These are phyloP conservation scores for Blastobotrys mokoenaii DNA, from an alignment of 805 yeast genomes.

Conservation along the genomic window DNA sequence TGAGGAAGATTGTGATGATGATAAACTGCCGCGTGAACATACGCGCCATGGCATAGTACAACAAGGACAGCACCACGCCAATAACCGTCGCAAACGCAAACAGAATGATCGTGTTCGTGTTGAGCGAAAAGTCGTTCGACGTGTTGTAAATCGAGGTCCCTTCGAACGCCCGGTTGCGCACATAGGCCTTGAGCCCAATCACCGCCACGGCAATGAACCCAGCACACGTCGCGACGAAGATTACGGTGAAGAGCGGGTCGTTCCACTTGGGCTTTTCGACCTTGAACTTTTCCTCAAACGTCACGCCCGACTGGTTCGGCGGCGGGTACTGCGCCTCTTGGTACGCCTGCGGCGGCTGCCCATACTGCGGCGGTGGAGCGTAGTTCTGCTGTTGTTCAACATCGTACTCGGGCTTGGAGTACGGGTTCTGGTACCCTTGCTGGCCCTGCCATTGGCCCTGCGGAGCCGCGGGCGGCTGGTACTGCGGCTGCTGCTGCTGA, in stretches of 20 bases:
- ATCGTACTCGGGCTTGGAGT: not conserved
- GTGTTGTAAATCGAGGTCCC: conserved; percentile 57
- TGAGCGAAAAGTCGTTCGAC: conserved; percentile 49
- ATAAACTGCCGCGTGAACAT: conserved; percentile 60
- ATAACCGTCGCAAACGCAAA: conserved; percentile 58
- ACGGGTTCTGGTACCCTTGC: conserved; percentile 1
- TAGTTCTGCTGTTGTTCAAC: conserved; percentile 1
- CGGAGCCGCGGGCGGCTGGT: not conserved
- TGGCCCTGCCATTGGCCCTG: not conserved
- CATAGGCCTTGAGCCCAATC: conserved; percentile 58
- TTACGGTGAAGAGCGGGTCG: conserved; percentile 48
- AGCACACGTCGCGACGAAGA: conserved; percentile 35
- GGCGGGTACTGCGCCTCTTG: conserved; percentile 1
- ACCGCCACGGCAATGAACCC: conserved; percentile 70
- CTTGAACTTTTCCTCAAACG: conserved; percentile 63
- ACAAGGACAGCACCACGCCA: conserved; percentile 47
- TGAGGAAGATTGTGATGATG: conserved; percentile 55
- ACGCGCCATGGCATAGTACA: conserved; percentile 55
- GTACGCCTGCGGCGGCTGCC: conserved; percentile 1
- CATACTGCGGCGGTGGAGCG: conserved; percentile 11
- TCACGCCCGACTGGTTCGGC: conserved; percentile 28
- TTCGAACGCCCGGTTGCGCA: conserved; percentile 42
- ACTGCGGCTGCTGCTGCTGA: too few relatives aligned
- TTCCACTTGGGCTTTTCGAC: conserved; percentile 56
- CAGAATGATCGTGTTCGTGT: conserved; percentile 66